A percentile compares a stretch with the other conserved stretches of the same genome.
Conservation (phyloP, 1,139 yeast species). For the Williopsis jadinii region DNA sequence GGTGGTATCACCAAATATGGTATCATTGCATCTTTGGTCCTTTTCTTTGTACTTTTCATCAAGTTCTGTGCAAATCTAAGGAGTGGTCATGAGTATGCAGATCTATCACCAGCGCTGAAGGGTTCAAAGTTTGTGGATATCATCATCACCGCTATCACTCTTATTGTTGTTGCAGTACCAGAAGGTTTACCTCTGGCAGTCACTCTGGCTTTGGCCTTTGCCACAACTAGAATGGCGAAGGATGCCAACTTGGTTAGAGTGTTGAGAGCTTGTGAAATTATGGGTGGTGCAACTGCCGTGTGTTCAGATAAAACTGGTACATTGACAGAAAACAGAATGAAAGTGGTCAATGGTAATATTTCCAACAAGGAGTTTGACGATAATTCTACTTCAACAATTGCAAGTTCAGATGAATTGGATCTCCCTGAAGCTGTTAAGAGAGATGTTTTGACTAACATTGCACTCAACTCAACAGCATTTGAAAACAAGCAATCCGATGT, state of each 20-base stretch:
- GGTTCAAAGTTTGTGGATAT: constrained; percentile 82
- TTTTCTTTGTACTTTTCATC: constrained; percentile 73
- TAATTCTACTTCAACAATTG: constrained; percentile 15
- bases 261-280: constrained; percentile 89
- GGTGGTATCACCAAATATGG: constrained; percentile 94
- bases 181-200: constrained; percentile 97
- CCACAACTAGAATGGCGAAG: constrained; percentile 95
- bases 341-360: constrained; percentile 70
- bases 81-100: constrained; percentile 39
- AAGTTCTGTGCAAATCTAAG: constrained; percentile 68
- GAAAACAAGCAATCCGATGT: constrained; percentile 43
- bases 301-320: constrained; percentile 99
- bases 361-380: constrained; percentile 37
- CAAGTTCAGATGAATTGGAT: constrained; percentile 28
- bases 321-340: constrained; percentile 86
- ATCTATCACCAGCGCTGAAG: constrained; percentile 57
- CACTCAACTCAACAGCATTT: constrained; percentile 84
- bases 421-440: constrained; percentile 31
- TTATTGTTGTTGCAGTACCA: constrained; percentile 96
- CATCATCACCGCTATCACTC: constrained; percentile 83
- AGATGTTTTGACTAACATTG: constrained; percentile 52
- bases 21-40: constrained; percentile 68
- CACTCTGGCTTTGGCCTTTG: constrained; percentile 92
- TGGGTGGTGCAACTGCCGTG: constrained; percentile 97
- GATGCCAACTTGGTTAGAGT: constrained; percentile 96